Evolutionary conservation across 2,329 filamentous ascomycete species (phyloP).

Genomic region (Aureobasidium sp.): DNA sequence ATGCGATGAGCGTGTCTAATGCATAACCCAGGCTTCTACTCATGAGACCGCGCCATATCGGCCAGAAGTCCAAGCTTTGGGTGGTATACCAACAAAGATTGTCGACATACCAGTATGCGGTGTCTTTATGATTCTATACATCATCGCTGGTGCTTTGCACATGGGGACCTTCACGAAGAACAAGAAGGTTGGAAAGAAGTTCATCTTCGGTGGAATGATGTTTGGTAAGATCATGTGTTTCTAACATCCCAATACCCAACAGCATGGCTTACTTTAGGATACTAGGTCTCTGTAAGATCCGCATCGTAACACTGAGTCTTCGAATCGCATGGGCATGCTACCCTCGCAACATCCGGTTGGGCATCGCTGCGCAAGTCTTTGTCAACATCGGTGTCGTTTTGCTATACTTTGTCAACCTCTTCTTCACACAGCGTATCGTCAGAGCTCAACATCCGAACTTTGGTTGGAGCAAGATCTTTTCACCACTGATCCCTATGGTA

Average conservation of each 20-base stretch:
- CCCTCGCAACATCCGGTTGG: constrained; percentile 35
- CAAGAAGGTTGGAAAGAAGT: constrained; percentile 45
- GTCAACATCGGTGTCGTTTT: constrained; percentile 65
- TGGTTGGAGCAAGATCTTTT: constrained; percentile 56
- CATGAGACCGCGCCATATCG: constrained; percentile 11
- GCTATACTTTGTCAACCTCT: constrained; percentile 67
- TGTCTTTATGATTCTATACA: constrained; percentile 53
- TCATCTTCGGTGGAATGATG: constrained; percentile 48
- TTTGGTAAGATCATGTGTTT: constrained; percentile 34
- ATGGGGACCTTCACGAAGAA: constrained; percentile 51
- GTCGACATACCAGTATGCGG: constrained; percentile 58
- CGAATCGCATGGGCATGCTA: constrained; percentile 48
- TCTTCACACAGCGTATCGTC: constrained; percentile 67
- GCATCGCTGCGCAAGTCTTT: constrained; percentile 57
- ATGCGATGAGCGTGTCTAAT: neutral
- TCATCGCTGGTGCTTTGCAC: constrained; percentile 45
- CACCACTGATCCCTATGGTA: constrained; percentile 46
- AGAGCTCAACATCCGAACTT: constrained; percentile 61
- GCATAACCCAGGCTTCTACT: neutral
- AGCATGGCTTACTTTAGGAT: constrained; percentile 41
- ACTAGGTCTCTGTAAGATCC: constrained; percentile 41
- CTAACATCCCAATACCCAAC: constrained; percentile 35
- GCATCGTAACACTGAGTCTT: constrained; percentile 38
- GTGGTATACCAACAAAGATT: constrained; percentile 46
- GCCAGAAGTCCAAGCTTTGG: constrained; percentile 38